Evolutionary conservation across 1,284 basidiomycete genomes (phyloP), one percentile per base, ranked within the genome.

Genomic region (Heterobasidion occidentale): DNA sequence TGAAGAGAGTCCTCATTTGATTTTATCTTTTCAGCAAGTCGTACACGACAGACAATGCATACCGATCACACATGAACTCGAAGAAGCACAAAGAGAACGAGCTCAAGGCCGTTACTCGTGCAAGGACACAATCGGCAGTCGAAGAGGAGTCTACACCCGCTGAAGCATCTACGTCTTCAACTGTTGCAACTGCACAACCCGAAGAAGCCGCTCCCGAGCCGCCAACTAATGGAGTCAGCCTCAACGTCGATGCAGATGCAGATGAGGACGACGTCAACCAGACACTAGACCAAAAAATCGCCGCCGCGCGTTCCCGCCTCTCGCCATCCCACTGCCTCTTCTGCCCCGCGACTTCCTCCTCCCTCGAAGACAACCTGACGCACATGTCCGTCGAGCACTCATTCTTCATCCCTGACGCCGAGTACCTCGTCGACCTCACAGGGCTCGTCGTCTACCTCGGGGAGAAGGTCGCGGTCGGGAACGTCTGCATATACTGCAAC

Each of bases 351-450:
- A 64, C 74, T 12, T 78, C 81, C 9, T 42, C 75, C 0, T 75
- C 83, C 1, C 71, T 94, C 36, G 77, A 84, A 7, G 79, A 77
- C 7, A 94, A 89, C 63, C 77, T 97, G 19, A 74, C 78, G 0
- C 97, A 99, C 77, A 99, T 99, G 97, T 83, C 87, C 36, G 70
- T 72, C 47, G 71, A 71, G 0, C 97, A 99, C 72, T 94, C 94
- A 33, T 99, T 99, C 80, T 98, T 97, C 77, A 79, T 99, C 58
- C 97, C 97, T 48, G 96, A 99, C 62, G 84, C 84, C 45, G 92
- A 98, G 48, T 96, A 92, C 70, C 83, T 99, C 59, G 75, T 90
- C 62, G 93, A 99, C 70, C 71, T 90, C 35, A 62, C 81, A 1
- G 97, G 96, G 2, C 80, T 99, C 36, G 74, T 98, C 56, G 74